Percentiles rank a stretch among this genome's conserved stretches.
These are phyloP conservation scores for Aaosphaeria pasadenensis DNA, from an alignment of 2,329 filamentous ascomycete species.

Conservation along the genomic window DNA sequence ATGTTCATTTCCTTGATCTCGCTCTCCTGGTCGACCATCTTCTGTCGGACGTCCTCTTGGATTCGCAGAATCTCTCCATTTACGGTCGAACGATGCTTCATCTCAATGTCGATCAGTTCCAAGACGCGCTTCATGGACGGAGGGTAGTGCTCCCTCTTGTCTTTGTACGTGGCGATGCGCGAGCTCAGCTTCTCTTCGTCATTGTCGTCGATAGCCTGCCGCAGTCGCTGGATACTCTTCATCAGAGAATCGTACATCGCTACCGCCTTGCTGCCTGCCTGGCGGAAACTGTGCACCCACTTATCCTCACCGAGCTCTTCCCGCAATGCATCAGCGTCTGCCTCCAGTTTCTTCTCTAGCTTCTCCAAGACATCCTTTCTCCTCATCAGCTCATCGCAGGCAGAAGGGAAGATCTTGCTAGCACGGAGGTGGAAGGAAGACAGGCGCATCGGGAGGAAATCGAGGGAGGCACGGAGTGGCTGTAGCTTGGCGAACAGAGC, in stretches of 20 bases:
- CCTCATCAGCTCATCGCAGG: conserved; percentile 82
- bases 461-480: conserved; percentile 83
- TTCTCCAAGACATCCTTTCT: conserved; percentile 71
- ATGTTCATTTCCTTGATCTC: conserved; percentile 76
- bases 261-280: conserved; percentile 84
- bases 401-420: conserved; percentile 77
- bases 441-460: conserved; percentile 93
- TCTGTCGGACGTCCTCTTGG: conserved; percentile 79
- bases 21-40: conserved; percentile 72
- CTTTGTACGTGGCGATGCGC: conserved; percentile 89
- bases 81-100: conserved; percentile 90
- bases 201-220: conserved; percentile 72
- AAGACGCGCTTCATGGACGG: conserved; percentile 89
- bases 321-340: conserved; percentile 83
- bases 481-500: conserved; percentile 95
- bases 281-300: conserved; percentile 93
- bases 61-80: conserved; percentile 92
- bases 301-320: conserved; percentile 92
- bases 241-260: conserved; percentile 98
- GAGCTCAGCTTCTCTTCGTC: conserved; percentile 60
- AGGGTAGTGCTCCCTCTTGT: conserved; percentile 90
- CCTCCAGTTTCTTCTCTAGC: conserved; percentile 84
- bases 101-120: conserved; percentile 91
- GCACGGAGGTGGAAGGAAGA: conserved; percentile 82
- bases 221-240: conserved; percentile 77